Percentiles rank a stretch among this genome's conserved stretches.
phyloP scores from a whole-genome alignment of 2,329 filamentous ascomycete species.

The Nothomitra cinnamomea region DNA sequence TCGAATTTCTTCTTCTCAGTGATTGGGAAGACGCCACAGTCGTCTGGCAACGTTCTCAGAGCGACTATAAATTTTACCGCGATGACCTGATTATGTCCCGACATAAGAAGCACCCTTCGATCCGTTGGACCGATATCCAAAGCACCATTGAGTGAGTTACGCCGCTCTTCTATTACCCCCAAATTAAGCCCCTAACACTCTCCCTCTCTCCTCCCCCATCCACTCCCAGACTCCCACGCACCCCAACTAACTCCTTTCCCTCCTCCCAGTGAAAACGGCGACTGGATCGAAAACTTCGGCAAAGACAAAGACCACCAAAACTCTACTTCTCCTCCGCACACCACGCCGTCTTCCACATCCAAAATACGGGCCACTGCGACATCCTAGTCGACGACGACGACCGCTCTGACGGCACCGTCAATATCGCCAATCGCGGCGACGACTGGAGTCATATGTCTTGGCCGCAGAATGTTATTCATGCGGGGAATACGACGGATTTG shows the following conservation, averaged over 20 bases:
- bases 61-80: not conserved
- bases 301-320: not conserved
- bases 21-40: not conserved
- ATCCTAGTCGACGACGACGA: not conserved
- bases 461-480: no score
- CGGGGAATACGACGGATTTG: no score
- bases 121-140: not conserved
- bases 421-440: not conserved
- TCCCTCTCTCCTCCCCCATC: no score
- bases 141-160: not conserved
- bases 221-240: no score
- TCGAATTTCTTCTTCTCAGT: not conserved
- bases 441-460: not conserved
- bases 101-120: not conserved
- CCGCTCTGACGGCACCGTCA: not conserved
- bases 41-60: not conserved
- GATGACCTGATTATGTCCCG: not conserved
- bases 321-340: not conserved
- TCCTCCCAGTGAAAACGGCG: not conserved
- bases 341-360: not conserved
- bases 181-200: no score
- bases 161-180: no score
- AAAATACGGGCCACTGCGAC: not conserved
- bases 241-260: not conserved
- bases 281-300: not conserved